phyloP scores from a whole-genome alignment of 169 alveolate species.

The Cryptosporidium tyzzeri region DNA sequence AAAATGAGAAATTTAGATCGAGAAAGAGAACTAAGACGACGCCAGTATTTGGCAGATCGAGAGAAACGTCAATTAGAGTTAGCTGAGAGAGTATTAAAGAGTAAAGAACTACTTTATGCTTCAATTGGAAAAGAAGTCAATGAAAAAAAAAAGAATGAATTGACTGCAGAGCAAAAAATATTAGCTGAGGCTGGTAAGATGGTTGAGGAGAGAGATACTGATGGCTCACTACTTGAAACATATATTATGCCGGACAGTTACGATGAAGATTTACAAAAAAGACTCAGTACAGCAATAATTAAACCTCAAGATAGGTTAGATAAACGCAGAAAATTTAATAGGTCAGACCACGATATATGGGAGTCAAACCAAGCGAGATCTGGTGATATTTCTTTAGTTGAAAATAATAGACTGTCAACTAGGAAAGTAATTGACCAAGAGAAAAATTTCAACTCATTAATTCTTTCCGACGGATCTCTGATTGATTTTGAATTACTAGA shows the following conservation, averaged over 20 bases:
- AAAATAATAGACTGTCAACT: not conserved
- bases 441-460: not conserved
- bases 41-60: constrained; percentile 93
- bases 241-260: constrained; percentile 89
- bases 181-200: constrained; percentile 89
- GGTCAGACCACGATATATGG: constrained; percentile 63
- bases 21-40: constrained; percentile 80
- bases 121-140: constrained; percentile 83
- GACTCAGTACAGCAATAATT: constrained; percentile 29
- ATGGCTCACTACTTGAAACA: constrained; percentile 78
- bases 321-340: not conserved
- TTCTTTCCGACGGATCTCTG: constrained; percentile 60
- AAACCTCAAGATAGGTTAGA: constrained; percentile 62
- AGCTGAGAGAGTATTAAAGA: constrained; percentile 92
- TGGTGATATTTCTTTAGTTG: constrained; percentile 13
- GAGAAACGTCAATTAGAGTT: constrained; percentile 92
- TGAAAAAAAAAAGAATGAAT: constrained; percentile 83
- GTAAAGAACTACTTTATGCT: constrained; percentile 87
- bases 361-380: constrained; percentile 44
- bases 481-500: constrained; percentile 64
- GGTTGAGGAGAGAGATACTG: constrained; percentile 86
- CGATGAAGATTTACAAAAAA: constrained; percentile 86
- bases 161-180: constrained; percentile 88
- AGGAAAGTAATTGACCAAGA: not conserved
- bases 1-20: constrained; percentile 36